These are phyloP conservation scores for Skeletonema menzelii DNA, from an alignment of 108 stramenopile genomes.

Conservation along the genomic window DNA sequence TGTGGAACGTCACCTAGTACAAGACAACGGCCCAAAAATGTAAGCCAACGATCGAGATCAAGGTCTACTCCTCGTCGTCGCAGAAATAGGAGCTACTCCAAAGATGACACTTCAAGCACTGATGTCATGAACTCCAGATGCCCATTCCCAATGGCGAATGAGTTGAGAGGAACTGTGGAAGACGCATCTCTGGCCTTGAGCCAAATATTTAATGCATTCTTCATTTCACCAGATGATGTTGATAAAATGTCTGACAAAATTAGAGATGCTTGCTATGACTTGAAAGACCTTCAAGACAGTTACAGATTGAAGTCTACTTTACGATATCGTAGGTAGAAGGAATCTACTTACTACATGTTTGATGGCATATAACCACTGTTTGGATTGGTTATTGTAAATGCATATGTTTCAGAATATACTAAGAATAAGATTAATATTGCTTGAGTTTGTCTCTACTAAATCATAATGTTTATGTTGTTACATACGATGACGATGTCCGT, in stretches of 20 bases:
- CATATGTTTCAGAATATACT: neutral
- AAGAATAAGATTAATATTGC: neutral
- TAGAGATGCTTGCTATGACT: conserved; percentile 13
- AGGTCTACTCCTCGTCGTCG: neutral
- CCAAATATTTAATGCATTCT: conserved; percentile 34
- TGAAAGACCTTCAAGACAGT: neutral
- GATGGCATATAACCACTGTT: neutral
- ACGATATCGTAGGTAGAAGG: neutral
- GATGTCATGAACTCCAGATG: conserved; percentile 8
- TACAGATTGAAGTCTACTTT: neutral
- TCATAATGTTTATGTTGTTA: neutral
- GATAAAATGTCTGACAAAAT: conserved; percentile 28
- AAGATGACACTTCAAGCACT: neutral
- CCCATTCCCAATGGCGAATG: neutral
- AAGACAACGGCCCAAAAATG: neutral
- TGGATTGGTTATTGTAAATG: neutral
- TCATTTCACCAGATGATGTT: conserved; percentile 23
- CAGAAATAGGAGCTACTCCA: conserved; percentile 6
- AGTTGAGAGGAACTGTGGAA: conserved; percentile 3
- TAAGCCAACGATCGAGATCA: neutral
- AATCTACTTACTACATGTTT: neutral
- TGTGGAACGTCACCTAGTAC: neutral
- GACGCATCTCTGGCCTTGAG: conserved; percentile 15
- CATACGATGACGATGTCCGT: neutral
- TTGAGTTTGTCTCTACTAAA: neutral